Evolutionary conservation across 2,329 filamentous ascomycete genomes (phyloP).

Genomic region (Fusarium incarnatum): DNA sequence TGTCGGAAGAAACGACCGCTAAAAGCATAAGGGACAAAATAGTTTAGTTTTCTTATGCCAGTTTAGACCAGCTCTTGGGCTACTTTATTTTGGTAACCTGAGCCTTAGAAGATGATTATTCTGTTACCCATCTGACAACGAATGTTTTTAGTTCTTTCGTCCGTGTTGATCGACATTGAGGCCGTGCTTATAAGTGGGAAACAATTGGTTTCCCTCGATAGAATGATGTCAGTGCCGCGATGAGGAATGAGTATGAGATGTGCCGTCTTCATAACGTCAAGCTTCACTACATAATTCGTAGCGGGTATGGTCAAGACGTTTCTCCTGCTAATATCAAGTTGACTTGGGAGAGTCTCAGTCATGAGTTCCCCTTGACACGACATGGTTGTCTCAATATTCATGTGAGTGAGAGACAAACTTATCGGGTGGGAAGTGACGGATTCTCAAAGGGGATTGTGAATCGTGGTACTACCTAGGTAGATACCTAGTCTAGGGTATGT

Average conservation of each 20-base stretch:
- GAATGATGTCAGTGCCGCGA: neutral
- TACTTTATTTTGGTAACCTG: no score
- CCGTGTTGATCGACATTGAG: neutral
- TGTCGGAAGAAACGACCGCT: neutral
- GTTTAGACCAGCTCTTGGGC: no score
- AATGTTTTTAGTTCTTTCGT: neutral
- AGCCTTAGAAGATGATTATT: neutral
- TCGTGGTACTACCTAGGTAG: neutral
- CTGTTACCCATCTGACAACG: neutral
- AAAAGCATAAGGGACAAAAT: no score
- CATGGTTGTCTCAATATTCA: neutral
- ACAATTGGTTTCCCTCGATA: neutral
- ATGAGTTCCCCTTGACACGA: neutral
- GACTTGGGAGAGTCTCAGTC: neutral
- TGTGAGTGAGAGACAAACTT: neutral
- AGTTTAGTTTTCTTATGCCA: no score
- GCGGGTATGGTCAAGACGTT: neutral
- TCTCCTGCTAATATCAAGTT: neutral
- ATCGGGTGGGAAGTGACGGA: neutral
- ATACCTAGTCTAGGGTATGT: constrained; percentile 26
- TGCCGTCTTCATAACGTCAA: neutral
- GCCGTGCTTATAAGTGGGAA: neutral
- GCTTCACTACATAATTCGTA: no score
- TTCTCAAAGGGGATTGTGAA: neutral
- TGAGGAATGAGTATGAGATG: neutral